These are phyloP conservation scores for sweet orange (Citrus sinensis) DNA, from an alignment of 345 rosid genomes.

Conservation along the genomic window DNA sequence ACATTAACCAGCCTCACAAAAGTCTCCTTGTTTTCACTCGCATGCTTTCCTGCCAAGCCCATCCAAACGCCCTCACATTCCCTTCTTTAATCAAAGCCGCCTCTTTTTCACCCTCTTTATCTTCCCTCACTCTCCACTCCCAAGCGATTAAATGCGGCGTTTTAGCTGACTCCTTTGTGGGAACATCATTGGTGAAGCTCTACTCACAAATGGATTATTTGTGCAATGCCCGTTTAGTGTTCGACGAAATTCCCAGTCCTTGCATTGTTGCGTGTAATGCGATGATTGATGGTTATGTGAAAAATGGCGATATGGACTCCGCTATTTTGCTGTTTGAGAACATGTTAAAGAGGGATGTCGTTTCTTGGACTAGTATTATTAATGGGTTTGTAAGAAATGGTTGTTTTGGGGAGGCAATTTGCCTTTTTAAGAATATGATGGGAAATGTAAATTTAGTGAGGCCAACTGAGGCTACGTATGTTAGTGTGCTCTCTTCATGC, in stretches of 20 bases:
- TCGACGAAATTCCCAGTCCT: slow-evolving; percentile 47
- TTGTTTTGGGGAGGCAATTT: slow-evolving; percentile 38
- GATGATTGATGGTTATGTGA: slow-evolving; percentile 59
- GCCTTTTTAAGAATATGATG: slow-evolving; percentile 47
- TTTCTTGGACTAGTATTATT: slow-evolving; percentile 72
- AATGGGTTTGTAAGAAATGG: slow-evolving; percentile 53
- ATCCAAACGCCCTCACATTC: slow-evolving; percentile 60
- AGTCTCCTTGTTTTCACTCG: slow-evolving; percentile 48
- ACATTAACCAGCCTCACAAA: slow-evolving; percentile 28
- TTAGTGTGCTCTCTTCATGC: slow-evolving; percentile 54
- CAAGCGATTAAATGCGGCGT: slow-evolving; percentile 54
- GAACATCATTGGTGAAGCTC: slow-evolving; percentile 44
- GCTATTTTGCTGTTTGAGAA: slow-evolving; percentile 43
- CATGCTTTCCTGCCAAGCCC: slow-evolving; percentile 48
- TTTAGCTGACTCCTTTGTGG: slow-evolving; percentile 45
- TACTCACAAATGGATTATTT: slow-evolving; percentile 36
- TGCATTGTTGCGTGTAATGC: slow-evolving; percentile 52
- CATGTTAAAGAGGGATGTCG: slow-evolving; percentile 53
- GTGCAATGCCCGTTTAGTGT: slow-evolving; percentile 42
- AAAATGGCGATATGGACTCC: slow-evolving; percentile 50
- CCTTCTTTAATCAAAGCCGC: slow-evolving; percentile 64
- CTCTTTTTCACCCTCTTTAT: slow-evolving; percentile 23
- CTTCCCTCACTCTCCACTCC: slow-evolving; percentile 39
- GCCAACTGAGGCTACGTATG: slow-evolving; percentile 72
- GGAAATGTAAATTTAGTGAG: slow-evolving; percentile 18